A percentile compares a stretch with the other conserved stretches of the same genome.
phyloP scores from a whole-genome alignment of 83 land plant genomes.

The Larix sibirica region DNA sequence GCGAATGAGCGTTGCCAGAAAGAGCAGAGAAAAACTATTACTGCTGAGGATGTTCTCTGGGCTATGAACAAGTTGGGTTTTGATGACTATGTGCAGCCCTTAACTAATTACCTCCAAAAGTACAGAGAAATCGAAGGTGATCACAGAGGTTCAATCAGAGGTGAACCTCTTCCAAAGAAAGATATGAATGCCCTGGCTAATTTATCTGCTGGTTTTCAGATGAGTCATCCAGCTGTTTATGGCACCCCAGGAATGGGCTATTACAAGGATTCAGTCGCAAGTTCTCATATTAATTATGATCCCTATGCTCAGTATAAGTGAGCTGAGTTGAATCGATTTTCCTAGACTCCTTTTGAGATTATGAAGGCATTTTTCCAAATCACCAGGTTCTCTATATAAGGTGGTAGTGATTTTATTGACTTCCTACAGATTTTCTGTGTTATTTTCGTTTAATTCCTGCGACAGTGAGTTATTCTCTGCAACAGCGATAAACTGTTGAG shows the following conservation, averaged over 20 bases:
- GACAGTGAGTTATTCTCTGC: no score
- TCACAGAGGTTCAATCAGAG: slow-evolving; percentile 13
- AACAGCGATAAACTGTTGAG: no score
- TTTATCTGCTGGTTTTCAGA: slow-evolving; percentile 11
- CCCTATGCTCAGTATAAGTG: slow-evolving; percentile 13
- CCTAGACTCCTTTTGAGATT: no score
- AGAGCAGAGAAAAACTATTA: slow-evolving; percentile 67
- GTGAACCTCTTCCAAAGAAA: slow-evolving; percentile 10
- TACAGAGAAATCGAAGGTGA: slow-evolving; percentile 58
- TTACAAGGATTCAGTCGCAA: slow-evolving; percentile 9
- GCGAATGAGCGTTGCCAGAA: slow-evolving; percentile 47
- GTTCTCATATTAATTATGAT: slow-evolving; percentile 5
- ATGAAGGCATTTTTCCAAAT: no score
- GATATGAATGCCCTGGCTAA: slow-evolving; percentile 3
- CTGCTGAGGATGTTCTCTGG: slow-evolving; percentile 67
- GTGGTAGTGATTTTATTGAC: no score
- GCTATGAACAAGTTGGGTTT: slow-evolving; percentile 66
- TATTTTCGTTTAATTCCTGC: no score
- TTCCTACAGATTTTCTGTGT: no score
- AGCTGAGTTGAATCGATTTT: not conserved
- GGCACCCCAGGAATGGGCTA: slow-evolving; percentile 4
- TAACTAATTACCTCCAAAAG: slow-evolving; percentile 49
- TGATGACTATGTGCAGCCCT: slow-evolving; percentile 61
- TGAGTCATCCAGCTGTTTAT: slow-evolving; percentile 3
- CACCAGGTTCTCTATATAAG: no score